Conservation (phyloP, 768 basidiomycete species). For the Amanita rubescens region DNA sequence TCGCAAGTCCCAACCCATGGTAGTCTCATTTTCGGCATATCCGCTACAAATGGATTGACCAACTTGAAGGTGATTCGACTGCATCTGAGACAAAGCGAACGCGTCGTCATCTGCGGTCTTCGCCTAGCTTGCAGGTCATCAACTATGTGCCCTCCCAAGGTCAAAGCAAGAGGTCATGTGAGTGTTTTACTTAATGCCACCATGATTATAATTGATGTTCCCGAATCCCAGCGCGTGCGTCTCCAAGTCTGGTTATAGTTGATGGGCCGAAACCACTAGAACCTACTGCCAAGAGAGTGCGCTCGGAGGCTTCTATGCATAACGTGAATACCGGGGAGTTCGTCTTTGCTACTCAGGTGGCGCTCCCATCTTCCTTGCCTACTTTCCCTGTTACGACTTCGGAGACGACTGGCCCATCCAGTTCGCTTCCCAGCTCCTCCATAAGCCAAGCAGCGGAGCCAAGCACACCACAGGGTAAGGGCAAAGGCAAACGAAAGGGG, state of each 20-base stretch:
- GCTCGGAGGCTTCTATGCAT: not conserved
- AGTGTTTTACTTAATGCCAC: not conserved
- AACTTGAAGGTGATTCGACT: too few species aligned
- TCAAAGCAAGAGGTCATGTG: not conserved
- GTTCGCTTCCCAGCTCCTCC: not conserved
- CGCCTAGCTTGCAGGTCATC: not conserved
- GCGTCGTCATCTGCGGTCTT: not conserved
- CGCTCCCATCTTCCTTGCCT: too few species aligned
- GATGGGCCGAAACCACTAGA: constrained; percentile 1
- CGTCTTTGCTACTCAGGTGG: not conserved
- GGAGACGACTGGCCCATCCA: not conserved
- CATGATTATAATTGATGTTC: not conserved
- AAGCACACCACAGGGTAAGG: not conserved
- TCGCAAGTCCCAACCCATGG: too few species aligned
- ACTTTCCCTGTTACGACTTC: not conserved
- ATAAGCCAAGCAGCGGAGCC: not conserved
- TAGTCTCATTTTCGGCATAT: too few species aligned
- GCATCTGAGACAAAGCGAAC: not conserved
- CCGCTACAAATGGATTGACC: too few species aligned
- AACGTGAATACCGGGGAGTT: not conserved
- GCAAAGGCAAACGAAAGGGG: constrained; percentile 13
- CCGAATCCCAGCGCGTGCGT: not conserved
- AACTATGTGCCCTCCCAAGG: not conserved
- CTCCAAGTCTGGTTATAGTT: not conserved
- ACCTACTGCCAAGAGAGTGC: not conserved